Evolutionary conservation across 441 rosid genomes (phyloP).

Genomic region (Croton laevigatus): DNA sequence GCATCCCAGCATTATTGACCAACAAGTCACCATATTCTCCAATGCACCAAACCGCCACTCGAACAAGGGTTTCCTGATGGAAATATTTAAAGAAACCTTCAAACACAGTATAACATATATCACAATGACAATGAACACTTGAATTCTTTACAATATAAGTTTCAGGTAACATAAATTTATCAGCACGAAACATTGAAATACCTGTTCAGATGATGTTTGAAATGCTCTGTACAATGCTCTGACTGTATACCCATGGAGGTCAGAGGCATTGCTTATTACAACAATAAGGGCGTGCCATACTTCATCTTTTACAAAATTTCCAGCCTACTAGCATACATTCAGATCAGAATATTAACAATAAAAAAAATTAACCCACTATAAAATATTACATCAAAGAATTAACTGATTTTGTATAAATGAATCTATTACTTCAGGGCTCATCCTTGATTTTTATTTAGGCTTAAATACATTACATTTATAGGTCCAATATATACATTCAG

Average conservation of each 20-base stretch:
- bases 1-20: conserved; percentile 83
- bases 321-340: conserved; percentile 77
- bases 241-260: conserved; percentile 93
- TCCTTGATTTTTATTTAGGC: conserved; percentile 10
- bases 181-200: conserved; percentile 27
- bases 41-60: conserved; percentile 97
- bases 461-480: neutral
- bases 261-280: conserved; percentile 91
- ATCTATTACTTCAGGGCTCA: conserved; percentile 3
- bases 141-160: conserved; percentile 27
- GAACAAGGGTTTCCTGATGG: conserved; percentile 84
- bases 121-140: conserved; percentile 12
- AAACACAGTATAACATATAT: conserved; percentile 9
- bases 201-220: conserved; percentile 83
- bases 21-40: conserved; percentile 99
- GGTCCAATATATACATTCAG: neutral
- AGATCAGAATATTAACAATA: conserved; percentile 28
- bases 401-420: neutral
- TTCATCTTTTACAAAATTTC: conserved; percentile 96
- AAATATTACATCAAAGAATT: conserved; percentile 14
- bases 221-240: conserved; percentile 84
- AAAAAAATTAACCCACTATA: conserved; percentile 14
- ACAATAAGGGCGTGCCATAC: conserved; percentile 95
- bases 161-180: conserved; percentile 8
- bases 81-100: conserved; percentile 19